Evolutionary conservation across 2,329 filamentous ascomycete species (phyloP), one percentile per base, ranked within the genome.

Genomic region (Coniochaeta ligniaria): DNA sequence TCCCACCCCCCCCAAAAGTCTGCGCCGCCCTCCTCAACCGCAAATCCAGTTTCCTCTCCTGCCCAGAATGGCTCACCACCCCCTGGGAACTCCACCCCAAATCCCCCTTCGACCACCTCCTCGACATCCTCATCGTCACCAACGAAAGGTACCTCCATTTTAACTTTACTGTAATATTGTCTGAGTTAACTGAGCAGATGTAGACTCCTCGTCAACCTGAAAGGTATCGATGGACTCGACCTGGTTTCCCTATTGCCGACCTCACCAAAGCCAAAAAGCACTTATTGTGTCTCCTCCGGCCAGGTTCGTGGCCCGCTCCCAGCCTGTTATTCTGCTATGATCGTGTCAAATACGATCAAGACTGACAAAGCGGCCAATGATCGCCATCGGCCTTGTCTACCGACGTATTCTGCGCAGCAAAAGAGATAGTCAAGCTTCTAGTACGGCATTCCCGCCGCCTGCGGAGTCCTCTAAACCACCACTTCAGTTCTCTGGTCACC

Each of bases 401-500:
- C 1, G 82, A 88, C 61, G 78, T 87, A 17, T 73, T 89, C 22
- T 85, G 83, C 71, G 81, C 85, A 6, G 83, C 84, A 28, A 79
- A 80, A 62, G 81, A 86, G 66, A 78, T 86, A 6, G 78, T 83
- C 43, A 76, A 76, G n/a, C 77, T 89, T 57, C 75, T 91, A 35
- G 78, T 82, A 7, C 75, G 76, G 33, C 82, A 83, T 45, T 71
- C 79, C 4, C 80, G n/a, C n/a, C n/a, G 81, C 55, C 73, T 86
- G 8, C 75, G 83, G 54, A 87, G 80, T 59, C 88, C 88, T 0
- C 74, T 91, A 52, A 85, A 85, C 60, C 85, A 90, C 68, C 86
- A 91, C 68, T 88, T 88, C 64, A 81, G 81, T 59, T 80, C 80
- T 14, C 76, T 91, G 11, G 79, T 81, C 1, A 77, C 82, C 12